phyloP scores from a whole-genome alignment of 2,329 filamentous ascomycete species.

The Epichloe sibirici region DNA sequence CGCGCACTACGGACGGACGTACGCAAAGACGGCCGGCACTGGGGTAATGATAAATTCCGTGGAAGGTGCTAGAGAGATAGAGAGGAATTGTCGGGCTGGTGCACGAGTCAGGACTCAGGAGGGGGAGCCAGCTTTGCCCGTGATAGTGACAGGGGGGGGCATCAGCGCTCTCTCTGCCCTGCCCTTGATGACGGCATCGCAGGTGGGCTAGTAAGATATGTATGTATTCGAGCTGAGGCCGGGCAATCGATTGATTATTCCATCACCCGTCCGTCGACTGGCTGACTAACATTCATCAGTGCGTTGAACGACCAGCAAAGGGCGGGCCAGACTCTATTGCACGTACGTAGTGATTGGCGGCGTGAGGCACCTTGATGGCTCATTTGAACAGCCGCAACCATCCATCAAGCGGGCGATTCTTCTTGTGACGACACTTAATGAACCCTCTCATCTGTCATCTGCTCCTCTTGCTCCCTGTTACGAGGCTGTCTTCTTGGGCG shows the following conservation, averaged over 20 bases:
- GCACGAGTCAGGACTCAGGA: background rate
- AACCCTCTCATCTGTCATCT: background rate
- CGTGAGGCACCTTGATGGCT: constrained; percentile 19
- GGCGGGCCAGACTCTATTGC: too few species aligned
- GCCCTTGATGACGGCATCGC: too few species aligned
- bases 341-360: background rate
- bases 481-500: background rate
- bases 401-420: background rate
- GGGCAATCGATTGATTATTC: too few species aligned
- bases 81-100: background rate
- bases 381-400: background rate
- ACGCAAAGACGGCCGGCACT: background rate
- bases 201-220: too few species aligned
- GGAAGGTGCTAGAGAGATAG: constrained; percentile 10
- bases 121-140: background rate
- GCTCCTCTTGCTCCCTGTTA: constrained; percentile 5
- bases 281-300: too few species aligned
- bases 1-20: background rate
- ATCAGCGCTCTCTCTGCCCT: background rate
- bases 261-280: background rate
- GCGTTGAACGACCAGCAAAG: too few species aligned
- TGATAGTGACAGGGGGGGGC: background rate
- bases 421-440: background rate
- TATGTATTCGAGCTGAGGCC: too few species aligned
- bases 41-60: background rate